These are phyloP conservation scores for Chytridium lagenaria DNA, from an alignment of 371 early-diverging fungal species.

Conservation along the genomic window DNA sequence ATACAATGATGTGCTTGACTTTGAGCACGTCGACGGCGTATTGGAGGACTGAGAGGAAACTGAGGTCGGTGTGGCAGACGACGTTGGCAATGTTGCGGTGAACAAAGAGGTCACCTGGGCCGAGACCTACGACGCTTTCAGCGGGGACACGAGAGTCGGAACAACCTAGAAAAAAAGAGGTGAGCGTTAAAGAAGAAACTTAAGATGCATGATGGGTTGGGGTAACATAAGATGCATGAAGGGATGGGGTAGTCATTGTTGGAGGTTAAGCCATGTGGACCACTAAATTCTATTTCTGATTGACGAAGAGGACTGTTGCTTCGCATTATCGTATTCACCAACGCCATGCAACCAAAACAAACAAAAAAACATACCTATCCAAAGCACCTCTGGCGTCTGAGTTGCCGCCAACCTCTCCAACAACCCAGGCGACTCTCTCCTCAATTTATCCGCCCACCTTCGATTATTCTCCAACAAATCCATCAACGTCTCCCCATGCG, in stretches of 20 bases:
- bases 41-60: constrained; percentile 82
- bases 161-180: too few relatives aligned
- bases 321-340: too few relatives aligned
- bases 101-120: constrained; percentile 90
- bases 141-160: constrained; percentile 90
- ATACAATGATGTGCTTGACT: constrained; percentile 91
- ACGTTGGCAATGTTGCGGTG: constrained; percentile 97
- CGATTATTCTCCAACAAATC: constrained; percentile 53
- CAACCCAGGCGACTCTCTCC: constrained; percentile 57
- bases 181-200: too few relatives aligned
- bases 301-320: too few relatives aligned
- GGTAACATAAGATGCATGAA: too few relatives aligned
- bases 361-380: constrained; percentile 71
- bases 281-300: too few relatives aligned
- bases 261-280: too few relatives aligned
- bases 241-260: too few relatives aligned
- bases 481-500: not conserved
- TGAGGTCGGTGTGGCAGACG: constrained; percentile 72
- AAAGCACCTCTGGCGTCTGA: constrained; percentile 87
- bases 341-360: not conserved
- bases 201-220: too few relatives aligned
- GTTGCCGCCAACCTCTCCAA: constrained; percentile 66
- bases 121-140: constrained; percentile 52
- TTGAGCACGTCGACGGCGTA: constrained; percentile 90
- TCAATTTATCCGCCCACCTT: constrained; percentile 62